Base-by-base conservation (phyloP, 768 basidiomycete species). In the Paxillus involutus region DNA sequence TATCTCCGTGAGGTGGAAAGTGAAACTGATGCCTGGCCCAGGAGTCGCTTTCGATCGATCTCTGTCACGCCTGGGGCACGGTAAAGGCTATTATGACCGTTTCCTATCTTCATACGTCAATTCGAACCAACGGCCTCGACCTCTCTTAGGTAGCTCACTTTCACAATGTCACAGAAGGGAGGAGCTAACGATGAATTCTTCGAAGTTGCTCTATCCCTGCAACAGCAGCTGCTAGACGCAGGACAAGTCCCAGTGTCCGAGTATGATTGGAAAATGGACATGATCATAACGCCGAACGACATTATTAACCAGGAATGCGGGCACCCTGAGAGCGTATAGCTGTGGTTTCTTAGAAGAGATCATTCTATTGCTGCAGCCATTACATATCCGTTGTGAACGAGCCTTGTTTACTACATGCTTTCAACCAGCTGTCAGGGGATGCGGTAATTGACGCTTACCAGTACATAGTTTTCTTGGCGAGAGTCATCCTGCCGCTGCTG, bases 1-100 rank as follows among this genome's bases (percentile, higher is more conserved):
- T 30, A 45, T 48, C 47, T 57, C 36, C 59, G 44, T 44, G 55
- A 55, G 52, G 56, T 42, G 36, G 17, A 17, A 53, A 49, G 47
- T 45, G 33, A 61, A 3, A 52, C 30, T 39, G 42, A 19, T 44
- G 51, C 48, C 58, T 40, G 39, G 12, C 41, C 49, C 66, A 87
- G 90, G 87, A 41, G 79, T 92, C 44, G 90, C 86, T 10, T 92
- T 91, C 59, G 89, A 91, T 71, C 75, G 73, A 40, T 78, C 79
- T 14, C 66, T 86, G 50, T 83, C 83, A 45, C 83, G 90, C 30
- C 77, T 92, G 29, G 90, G 90, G 10, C 88, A 91, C 59, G 89
- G 90, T 21, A 92, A 88, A 67, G 90, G 90, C 6, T 91, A 88
- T 71, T 92, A 92, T 60, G 90, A 92, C 70, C 75, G 78, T 13